A percentile compares a stretch with the other conserved stretches of the same genome.
Evolutionary conservation across 2,329 filamentous ascomycete species (phyloP).

Genomic region (Pseudogymnoascus sp.): DNA sequence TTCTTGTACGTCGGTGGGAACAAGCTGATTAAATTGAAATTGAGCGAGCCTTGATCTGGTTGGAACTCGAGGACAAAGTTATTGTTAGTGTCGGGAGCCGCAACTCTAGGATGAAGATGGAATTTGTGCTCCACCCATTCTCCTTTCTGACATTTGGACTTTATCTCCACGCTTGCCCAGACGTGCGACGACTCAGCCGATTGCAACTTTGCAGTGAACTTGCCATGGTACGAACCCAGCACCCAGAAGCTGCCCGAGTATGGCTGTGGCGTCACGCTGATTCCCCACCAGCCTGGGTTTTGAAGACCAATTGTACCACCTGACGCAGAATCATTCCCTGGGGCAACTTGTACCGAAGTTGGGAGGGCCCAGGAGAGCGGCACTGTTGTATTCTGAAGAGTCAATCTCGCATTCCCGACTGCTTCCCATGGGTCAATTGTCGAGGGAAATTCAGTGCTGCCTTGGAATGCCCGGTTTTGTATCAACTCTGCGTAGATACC

Average conservation of each 20-base stretch:
- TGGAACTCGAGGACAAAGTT: constrained; percentile 46
- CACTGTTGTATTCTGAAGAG: constrained; percentile 27
- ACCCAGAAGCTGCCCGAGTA: constrained; percentile 26
- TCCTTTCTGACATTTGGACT: constrained; percentile 11
- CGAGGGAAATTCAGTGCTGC: constrained; percentile 36
- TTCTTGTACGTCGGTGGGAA: constrained; percentile 55
- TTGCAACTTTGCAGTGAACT: constrained; percentile 26
- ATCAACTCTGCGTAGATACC: constrained; percentile 58
- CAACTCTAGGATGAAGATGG: constrained; percentile 14
- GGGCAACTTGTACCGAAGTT: constrained; percentile 23
- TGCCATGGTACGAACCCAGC: constrained; percentile 19
- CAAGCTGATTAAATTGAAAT: constrained; percentile 52
- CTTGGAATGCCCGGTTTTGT: constrained; percentile 63
- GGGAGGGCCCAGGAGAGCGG: constrained; percentile 23
- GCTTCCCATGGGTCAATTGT: constrained; percentile 33
- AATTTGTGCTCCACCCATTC: constrained; percentile 22
- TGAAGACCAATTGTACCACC: constrained; percentile 37
- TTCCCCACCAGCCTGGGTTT: constrained; percentile 53
- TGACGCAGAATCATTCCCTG: constrained; percentile 28
- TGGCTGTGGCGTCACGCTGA: constrained; percentile 27
- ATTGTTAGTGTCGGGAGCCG: constrained; percentile 38
- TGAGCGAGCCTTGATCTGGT: constrained; percentile 36
- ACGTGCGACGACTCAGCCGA: constrained; percentile 14
- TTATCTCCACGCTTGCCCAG: constrained; percentile 19
- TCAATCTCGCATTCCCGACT: constrained; percentile 19